phyloP scores from a whole-genome alignment of 139 green algal genomes.

The Mesostigma viride region DNA sequence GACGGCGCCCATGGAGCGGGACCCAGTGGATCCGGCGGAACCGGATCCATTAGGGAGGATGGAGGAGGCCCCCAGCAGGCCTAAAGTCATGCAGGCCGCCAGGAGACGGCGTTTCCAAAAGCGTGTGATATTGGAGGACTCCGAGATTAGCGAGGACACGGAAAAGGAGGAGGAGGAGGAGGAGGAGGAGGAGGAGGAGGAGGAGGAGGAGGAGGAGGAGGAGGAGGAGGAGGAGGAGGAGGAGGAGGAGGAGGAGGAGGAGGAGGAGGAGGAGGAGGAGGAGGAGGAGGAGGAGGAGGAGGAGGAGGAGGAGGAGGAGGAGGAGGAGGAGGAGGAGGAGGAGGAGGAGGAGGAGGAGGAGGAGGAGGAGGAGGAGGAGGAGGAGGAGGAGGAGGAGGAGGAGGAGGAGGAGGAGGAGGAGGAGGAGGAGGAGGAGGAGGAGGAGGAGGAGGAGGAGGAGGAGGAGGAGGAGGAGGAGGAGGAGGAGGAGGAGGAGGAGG shows the following conservation, averaged over 20 bases:
- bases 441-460: background rate
- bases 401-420: slow-evolving; percentile 1
- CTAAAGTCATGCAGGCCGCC: too few relatives aligned
- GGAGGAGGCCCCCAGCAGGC: too few relatives aligned
- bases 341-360: background rate
- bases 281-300: slow-evolving; percentile 1
- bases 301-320: slow-evolving; percentile 1
- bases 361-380: background rate
- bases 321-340: background rate
- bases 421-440: slow-evolving; percentile 1
- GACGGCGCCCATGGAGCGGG: too few relatives aligned
- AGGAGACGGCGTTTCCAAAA: too few relatives aligned
- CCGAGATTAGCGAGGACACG: background rate
- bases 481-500: slow-evolving; percentile 1
- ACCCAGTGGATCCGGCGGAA: too few relatives aligned
- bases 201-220: slow-evolving; percentile 1
- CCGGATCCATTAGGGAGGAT: too few relatives aligned
- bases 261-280: slow-evolving; percentile 2
- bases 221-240: background rate
- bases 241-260: slow-evolving; percentile 1
- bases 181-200: slow-evolving; percentile 1
- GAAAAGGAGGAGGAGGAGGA: background rate
- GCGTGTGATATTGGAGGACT: too few relatives aligned
- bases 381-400: background rate
- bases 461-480: slow-evolving; percentile 1